Conservation (phyloP, 805 yeast species). For the Clavispora carvajalis region DNA sequence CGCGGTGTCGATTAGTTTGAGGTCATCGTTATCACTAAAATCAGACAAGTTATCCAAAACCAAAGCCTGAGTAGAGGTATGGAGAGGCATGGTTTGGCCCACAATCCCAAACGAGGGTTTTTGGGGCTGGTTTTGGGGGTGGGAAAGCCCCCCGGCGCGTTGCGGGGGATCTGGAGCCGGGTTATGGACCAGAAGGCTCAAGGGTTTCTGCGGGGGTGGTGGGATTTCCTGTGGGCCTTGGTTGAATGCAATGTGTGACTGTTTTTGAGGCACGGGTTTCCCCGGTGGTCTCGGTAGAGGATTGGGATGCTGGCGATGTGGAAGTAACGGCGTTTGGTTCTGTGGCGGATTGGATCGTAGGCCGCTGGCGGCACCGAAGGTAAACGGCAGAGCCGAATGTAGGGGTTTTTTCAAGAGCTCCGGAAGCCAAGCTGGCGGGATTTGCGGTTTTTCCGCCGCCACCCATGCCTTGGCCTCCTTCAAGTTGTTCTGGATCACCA, state of each 20-base stretch:
- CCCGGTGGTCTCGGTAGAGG: neutral
- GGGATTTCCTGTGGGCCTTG: too few relatives aligned
- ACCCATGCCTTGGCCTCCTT: slow-evolving; percentile 13
- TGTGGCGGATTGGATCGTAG: neutral
- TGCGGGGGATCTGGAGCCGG: too few relatives aligned
- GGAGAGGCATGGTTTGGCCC: neutral
- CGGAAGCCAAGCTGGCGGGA: slow-evolving; percentile 8
- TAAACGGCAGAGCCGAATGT: neutral
- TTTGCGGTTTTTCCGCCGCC: slow-evolving; percentile 9
- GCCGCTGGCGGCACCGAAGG: neutral
- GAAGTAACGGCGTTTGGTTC: neutral
- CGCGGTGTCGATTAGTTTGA: slow-evolving; percentile 10
- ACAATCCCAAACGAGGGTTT: neutral
- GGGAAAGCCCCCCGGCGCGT: too few relatives aligned
- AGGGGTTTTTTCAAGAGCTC: slow-evolving; percentile 1
- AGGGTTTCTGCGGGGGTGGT: too few relatives aligned
- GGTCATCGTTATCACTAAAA: slow-evolving; percentile 4
- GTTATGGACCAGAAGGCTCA: too few relatives aligned
- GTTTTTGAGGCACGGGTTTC: too few relatives aligned
- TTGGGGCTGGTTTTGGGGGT: neutral
- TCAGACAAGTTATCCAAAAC: slow-evolving; percentile 1
- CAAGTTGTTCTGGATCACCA: slow-evolving; percentile 17
- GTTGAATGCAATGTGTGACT: too few relatives aligned
- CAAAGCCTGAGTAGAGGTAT: neutral
- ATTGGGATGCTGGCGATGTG: neutral